These are phyloP conservation scores for Phytophthora kernoviae DNA, from an alignment of 352 stramenopile genomes.

Conservation along the genomic window DNA sequence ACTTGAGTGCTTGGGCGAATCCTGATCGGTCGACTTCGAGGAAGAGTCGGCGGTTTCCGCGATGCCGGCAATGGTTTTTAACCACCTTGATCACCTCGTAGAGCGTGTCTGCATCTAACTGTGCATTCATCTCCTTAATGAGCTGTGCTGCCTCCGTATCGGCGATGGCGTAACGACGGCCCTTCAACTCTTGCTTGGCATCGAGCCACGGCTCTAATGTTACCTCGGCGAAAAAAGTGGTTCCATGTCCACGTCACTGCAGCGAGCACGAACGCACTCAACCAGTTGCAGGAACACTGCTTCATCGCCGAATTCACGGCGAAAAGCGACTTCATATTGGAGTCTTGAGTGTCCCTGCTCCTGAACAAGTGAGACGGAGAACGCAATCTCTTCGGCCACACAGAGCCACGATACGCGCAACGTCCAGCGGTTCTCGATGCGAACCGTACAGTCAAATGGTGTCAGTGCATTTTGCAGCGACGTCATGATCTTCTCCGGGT, in stretches of 20 bases:
- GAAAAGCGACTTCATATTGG: constrained; percentile 69
- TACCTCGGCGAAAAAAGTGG: constrained; percentile 53
- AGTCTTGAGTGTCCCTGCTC: constrained; percentile 14
- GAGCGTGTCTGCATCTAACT: constrained; percentile 60
- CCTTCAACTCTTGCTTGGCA: constrained; percentile 49
- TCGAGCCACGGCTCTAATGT: constrained; percentile 65
- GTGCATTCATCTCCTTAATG: constrained; percentile 65
- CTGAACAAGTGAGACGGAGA: constrained; percentile 58
- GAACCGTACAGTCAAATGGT: constrained; percentile 48
- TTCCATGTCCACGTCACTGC: constrained; percentile 65
- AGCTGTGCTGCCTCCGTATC: constrained; percentile 49
- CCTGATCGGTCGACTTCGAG: constrained; percentile 41
- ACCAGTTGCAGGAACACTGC: constrained; percentile 57
- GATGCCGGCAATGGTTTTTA: constrained; percentile 77
- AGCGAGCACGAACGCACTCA: constrained; percentile 58
- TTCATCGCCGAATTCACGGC: constrained; percentile 53
- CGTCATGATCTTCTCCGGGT: constrained; percentile 56
- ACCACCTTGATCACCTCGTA: constrained; percentile 67
- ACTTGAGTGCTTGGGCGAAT: constrained; percentile 61
- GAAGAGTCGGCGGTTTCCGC: constrained; percentile 72
- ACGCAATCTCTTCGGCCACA: constrained; percentile 70
- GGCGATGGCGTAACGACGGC: constrained; percentile 60
- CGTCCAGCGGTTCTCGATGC: constrained; percentile 43
- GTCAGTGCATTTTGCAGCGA: constrained; percentile 47
- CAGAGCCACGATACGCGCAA: constrained; percentile 59